phyloP scores from a whole-genome alignment of 1,284 basidiomycete genomes.

The Apiotrichum siamense region DNA sequence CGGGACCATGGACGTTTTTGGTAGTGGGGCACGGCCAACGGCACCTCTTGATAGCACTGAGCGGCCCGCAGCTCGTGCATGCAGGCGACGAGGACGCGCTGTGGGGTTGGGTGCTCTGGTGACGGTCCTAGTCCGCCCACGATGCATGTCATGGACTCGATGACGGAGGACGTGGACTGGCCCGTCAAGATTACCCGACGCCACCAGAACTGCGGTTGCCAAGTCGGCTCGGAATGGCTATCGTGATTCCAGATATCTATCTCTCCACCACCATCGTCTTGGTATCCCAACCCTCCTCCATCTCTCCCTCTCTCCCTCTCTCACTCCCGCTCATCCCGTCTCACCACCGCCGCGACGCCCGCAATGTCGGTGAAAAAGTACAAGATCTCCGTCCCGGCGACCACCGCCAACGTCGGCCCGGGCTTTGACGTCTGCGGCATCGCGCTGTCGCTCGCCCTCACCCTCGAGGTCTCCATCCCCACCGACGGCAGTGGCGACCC shows the following conservation, averaged over 20 bases:
- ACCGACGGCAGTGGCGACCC: constrained; percentile 7
- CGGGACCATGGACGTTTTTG: no score
- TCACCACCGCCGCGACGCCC: not conserved
- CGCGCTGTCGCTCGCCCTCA: constrained; percentile 82
- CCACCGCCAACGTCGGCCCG: constrained; percentile 96
- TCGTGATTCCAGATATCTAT: not conserved
- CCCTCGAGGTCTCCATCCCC: constrained; percentile 61
- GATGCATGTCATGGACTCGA: no score
- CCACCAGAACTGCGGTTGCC: no score
- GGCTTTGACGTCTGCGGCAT: constrained; percentile 98
- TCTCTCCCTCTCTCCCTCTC: not conserved
- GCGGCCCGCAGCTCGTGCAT: no score
- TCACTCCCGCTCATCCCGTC: not conserved
- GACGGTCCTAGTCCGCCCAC: no score
- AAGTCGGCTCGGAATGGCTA: no score
- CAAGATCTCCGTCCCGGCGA: constrained; percentile 81
- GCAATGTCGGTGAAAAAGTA: constrained; percentile 38
- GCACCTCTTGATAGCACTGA: no score
- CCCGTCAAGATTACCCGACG: no score
- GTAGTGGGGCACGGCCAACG: no score
- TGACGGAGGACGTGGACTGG: no score
- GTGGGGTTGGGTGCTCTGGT: no score
- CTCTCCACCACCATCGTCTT: not conserved
- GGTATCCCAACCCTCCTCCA: not conserved
- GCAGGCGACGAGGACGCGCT: no score